Evolutionary conservation across 306 rosid species (phyloP).

Genomic region (Quercus cerris): DNA sequence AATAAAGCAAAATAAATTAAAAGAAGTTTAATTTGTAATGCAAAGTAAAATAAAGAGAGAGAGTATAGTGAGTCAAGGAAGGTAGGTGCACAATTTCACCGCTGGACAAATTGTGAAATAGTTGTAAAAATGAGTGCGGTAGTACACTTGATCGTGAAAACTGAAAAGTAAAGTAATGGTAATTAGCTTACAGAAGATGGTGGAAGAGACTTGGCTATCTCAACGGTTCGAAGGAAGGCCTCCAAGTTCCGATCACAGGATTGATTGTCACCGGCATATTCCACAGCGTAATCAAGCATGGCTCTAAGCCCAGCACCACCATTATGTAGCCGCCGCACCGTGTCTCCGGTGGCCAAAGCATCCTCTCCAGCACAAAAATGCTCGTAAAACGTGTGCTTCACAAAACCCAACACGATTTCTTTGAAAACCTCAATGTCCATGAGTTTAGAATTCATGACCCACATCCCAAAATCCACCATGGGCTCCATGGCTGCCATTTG

Average conservation of each 20-base stretch:
- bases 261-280: conserved; percentile 65
- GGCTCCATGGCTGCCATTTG: conserved; percentile 69
- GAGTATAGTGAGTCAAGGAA: too few species aligned
- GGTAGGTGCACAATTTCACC: too few species aligned
- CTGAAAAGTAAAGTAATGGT: too few species aligned
- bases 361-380: conserved; percentile 93
- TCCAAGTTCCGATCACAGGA: conserved; percentile 57
- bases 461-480: conserved; percentile 70
- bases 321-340: conserved; percentile 36
- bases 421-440: conserved; percentile 32
- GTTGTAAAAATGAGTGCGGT: too few species aligned
- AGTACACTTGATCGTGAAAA: too few species aligned
- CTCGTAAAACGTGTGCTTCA: conserved; percentile 42
- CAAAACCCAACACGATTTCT: conserved; percentile 12
- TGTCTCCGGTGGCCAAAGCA: conserved; percentile 31
- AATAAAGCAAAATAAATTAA: too few species aligned
- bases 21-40: too few species aligned
- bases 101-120: too few species aligned
- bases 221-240: conserved; percentile 55
- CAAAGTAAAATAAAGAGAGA: too few species aligned
- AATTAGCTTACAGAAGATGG: conserved; percentile 59
- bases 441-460: conserved; percentile 70
- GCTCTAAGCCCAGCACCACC: conserved; percentile 69
- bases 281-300: conserved; percentile 78
- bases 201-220: conserved; percentile 64